A percentile compares a stretch with the other conserved stretches of the same genome.
Evolutionary conservation across 306 rosid genomes (phyloP).

Genomic region (Trichosanthes cucumerina): DNA sequence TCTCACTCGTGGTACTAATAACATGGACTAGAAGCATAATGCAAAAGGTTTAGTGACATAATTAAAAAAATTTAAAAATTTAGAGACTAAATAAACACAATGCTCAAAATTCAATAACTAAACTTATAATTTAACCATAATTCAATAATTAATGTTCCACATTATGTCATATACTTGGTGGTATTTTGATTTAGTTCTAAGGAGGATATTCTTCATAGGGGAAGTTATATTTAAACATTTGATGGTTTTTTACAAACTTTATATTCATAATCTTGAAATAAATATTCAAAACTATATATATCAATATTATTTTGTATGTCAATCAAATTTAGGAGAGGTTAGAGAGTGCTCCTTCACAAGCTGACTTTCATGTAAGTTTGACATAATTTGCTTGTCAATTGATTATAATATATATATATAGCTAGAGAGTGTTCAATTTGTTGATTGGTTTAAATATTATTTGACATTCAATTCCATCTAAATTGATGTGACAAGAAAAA

Average conservation of each 20-base stretch:
- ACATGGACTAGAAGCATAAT: too few species aligned
- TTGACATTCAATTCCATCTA: neutral
- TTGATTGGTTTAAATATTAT: neutral
- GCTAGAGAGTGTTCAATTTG: neutral
- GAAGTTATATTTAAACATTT: neutral
- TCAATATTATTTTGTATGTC: neutral
- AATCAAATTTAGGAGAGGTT: neutral
- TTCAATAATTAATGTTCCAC: neutral
- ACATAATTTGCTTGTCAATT: neutral
- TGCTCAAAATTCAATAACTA: too few species aligned
- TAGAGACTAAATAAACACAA: neutral
- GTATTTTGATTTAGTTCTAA: neutral
- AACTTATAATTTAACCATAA: neutral
- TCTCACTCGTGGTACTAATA: too few species aligned
- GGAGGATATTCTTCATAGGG: neutral
- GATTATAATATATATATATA: neutral
- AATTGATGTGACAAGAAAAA: neutral
- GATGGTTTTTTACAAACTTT: neutral
- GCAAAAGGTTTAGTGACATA: too few species aligned
- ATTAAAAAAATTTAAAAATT: too few species aligned
- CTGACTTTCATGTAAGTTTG: neutral
- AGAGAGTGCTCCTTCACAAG: neutral
- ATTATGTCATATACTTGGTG: neutral
- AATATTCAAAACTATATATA: neutral
- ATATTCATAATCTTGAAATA: neutral